Evolutionary conservation across 2,329 filamentous ascomycete genomes (phyloP), one percentile per base, ranked within the genome.

Genomic region (Blastomyces gilchristii): DNA sequence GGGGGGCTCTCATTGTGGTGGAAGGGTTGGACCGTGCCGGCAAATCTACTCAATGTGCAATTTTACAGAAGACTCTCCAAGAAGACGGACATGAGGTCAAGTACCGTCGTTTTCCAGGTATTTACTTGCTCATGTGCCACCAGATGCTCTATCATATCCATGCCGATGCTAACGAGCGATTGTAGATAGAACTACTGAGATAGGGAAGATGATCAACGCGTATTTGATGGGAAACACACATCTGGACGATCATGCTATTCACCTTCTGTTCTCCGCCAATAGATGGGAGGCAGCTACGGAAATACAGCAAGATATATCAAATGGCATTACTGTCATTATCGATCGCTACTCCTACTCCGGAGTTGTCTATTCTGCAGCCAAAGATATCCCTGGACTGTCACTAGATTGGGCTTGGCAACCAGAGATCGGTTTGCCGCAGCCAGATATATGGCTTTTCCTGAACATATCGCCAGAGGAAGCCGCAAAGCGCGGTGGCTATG

Each of bases 341-440:
- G 94, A 99, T 75, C 87, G 94, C 58, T 99, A 97, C 78, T 96
- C 95, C 74, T 93, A 96, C 79, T 94, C 89, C 25, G 94, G 94
- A 62, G 89, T 92, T 63, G 91, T 97, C 59, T 99, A 97, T 78
- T 91, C 87, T 31, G 90, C 91, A 0, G 93, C 94, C 3, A 97
- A 97, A 73, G 81, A 85, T 54, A 90, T 90, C 68, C 84, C 87
- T 0, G 75, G 79, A 1, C 81, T 97, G 14, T 79, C 83, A 0
- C 79, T 97, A 0, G 76, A 82, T 0, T 99, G 94, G 92, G 91
- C 91, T 8, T 86, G 90, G 68, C 82, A 86, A 18, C 90, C 92
- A 0, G 94, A 97, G 70, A 82, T 90, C 16, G 93, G 93, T 0
- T 82, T 99, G 0, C 93, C 94, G 1, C 84, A 88, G 4, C 93